These are phyloP conservation scores for Leersia perrieri DNA, from an alignment of 176 grass and related monocot species.

Conservation along the genomic window DNA sequence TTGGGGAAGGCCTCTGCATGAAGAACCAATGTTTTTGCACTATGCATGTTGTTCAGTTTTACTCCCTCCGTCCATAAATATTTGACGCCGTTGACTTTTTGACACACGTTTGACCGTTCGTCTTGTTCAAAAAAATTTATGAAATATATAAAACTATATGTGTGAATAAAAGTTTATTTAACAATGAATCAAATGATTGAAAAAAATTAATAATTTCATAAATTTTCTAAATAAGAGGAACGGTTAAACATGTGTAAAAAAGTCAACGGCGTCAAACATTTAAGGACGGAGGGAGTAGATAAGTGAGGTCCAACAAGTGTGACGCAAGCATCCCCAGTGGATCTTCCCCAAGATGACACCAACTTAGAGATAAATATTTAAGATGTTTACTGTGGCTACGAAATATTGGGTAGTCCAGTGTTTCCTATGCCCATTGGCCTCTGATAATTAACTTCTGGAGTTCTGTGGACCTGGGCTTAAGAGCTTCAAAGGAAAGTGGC, in stretches of 20 bases:
- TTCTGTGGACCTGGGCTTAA: neutral
- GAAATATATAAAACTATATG: no score
- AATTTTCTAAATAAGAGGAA: no score
- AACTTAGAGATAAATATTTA: conserved; percentile 32
- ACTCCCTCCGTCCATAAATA: no score
- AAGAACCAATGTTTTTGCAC: conserved; percentile 13
- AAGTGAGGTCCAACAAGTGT: conserved; percentile 16
- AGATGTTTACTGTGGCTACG: neutral
- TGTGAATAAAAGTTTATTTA: no score
- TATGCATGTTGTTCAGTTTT: conserved; percentile 2
- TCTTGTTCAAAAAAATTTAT: no score
- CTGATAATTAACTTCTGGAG: conserved; percentile 22
- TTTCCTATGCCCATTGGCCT: neutral
- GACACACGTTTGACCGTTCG: no score
- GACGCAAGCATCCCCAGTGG: conserved; percentile 11
- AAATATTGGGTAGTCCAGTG: conserved; percentile 18
- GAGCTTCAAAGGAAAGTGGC: neutral
- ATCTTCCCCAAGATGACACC: conserved; percentile 7
- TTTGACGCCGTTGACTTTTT: no score
- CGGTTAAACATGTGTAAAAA: no score
- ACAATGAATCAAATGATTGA: no score
- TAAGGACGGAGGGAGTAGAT: no score
- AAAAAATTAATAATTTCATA: no score
- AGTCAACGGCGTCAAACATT: no score
- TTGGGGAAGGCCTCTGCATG: conserved; percentile 4